These are phyloP conservation scores for Exophiala bonariae DNA, from an alignment of 2,329 filamentous ascomycete species.

Conservation along the genomic window DNA sequence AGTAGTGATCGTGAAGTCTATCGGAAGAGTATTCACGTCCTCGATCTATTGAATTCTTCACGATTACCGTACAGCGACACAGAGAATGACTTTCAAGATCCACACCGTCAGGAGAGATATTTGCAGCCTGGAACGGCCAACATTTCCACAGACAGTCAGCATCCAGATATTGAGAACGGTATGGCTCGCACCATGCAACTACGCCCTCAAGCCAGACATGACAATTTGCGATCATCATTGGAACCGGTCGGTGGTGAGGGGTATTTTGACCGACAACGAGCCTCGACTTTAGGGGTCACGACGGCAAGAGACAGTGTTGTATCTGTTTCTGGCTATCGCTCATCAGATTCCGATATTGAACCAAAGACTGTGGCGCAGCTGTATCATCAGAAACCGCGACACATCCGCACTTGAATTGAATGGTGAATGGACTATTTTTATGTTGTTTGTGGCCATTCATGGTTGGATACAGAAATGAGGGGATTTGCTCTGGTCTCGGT, in stretches of 20 bases:
- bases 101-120: too few relatives aligned
- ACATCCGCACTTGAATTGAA: constrained; percentile 14
- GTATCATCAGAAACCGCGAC: constrained; percentile 18
- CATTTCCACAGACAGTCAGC: too few relatives aligned
- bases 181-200: background rate
- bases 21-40: constrained; percentile 20
- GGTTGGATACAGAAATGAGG: too few relatives aligned
- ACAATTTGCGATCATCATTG: background rate
- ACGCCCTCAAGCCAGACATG: background rate
- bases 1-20: constrained; percentile 25
- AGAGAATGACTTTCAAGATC: too few relatives aligned
- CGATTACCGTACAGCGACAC: constrained; percentile 13
- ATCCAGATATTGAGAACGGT: too few relatives aligned
- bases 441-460: too few relatives aligned
- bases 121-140: too few relatives aligned
- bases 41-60: constrained; percentile 21
- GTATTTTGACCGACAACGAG: background rate
- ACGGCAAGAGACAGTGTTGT: constrained; percentile 12
- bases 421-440: too few relatives aligned
- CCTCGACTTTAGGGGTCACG: too few relatives aligned
- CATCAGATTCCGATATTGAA: constrained; percentile 17
- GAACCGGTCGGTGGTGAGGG: background rate
- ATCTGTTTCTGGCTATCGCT: constrained; percentile 17
- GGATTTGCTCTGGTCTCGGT: too few relatives aligned
- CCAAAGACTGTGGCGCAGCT: constrained; percentile 21